Evolutionary conservation across 2,329 filamentous ascomycete genomes (phyloP).

Genomic region (Venturia oleaginea): DNA sequence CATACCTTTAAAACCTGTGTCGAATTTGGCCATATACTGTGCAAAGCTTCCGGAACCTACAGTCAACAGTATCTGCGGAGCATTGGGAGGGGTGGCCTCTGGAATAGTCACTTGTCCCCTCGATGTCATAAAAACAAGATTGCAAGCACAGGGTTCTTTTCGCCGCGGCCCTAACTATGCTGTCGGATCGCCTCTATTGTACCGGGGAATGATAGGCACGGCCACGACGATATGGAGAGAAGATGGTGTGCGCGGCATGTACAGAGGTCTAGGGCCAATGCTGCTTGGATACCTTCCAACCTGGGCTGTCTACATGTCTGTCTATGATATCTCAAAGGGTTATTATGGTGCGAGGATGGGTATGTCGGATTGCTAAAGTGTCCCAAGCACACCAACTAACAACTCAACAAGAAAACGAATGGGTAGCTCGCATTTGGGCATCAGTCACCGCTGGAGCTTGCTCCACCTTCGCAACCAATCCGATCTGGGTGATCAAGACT

Average conservation of each 20-base stretch:
- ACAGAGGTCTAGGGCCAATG: constrained; percentile 88
- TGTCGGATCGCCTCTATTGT: constrained; percentile 45
- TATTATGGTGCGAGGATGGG: constrained; percentile 58
- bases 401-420: constrained; percentile 54
- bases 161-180: constrained; percentile 1
- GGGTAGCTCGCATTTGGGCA: constrained; percentile 75
- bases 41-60: constrained; percentile 44
- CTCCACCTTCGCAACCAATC: constrained; percentile 90
- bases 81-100: constrained; percentile 81
- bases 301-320: constrained; percentile 96
- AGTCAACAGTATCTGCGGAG: constrained; percentile 78
- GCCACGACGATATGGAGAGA: constrained; percentile 76
- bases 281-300: constrained; percentile 92
- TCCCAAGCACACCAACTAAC: constrained; percentile 30
- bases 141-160: constrained; percentile 91
- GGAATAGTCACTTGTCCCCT: constrained; percentile 93
- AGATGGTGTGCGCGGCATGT: constrained; percentile 84
- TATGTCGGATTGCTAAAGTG: constrained; percentile 24
- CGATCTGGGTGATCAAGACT: constrained; percentile 99
- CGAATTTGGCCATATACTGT: constrained; percentile 31
- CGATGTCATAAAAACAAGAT: constrained; percentile 97
- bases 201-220: constrained; percentile 81
- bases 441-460: constrained; percentile 85
- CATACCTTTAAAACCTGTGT: constrained; percentile 16
- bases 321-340: constrained; percentile 84